phyloP scores from a whole-genome alignment of 345 rosid genomes.

The Pseudoturritis turrita region DNA sequence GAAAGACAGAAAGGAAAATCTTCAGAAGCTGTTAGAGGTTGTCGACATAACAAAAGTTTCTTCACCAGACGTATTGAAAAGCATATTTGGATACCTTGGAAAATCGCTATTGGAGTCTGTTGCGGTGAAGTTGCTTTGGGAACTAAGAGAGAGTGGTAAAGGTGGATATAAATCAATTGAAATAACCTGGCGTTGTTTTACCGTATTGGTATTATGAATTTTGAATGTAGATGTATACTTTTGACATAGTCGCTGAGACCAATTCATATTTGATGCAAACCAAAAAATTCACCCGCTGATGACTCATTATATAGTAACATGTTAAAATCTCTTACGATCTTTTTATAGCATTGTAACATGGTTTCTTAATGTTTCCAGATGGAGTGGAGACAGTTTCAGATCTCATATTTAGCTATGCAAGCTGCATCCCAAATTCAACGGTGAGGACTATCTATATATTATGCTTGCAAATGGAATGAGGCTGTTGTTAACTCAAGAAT shows the following conservation, averaged over 20 bases:
- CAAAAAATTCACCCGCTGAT: neutral
- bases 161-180: neutral
- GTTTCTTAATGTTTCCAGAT: conserved; percentile 42
- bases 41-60: conserved; percentile 59
- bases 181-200: neutral
- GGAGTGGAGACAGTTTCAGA: conserved; percentile 44
- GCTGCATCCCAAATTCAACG: conserved; percentile 58
- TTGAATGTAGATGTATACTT: neutral
- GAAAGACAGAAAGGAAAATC: conserved; percentile 45
- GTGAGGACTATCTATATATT: conserved; percentile 63
- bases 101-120: conserved; percentile 48
- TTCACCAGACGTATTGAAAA: conserved; percentile 34
- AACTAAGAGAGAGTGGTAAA: conserved; percentile 48
- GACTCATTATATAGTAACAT: neutral
- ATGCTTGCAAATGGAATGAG: conserved; percentile 35
- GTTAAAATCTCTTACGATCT: neutral
- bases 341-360: neutral
- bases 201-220: neutral
- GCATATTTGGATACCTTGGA: conserved; percentile 65
- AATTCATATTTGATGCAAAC: neutral
- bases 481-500: neutral
- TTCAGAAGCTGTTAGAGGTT: conserved; percentile 51
- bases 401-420: conserved; percentile 52
- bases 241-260: neutral
- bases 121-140: conserved; percentile 51